phyloP scores from a whole-genome alignment of 192 early-diverging fungal species.

The Chytriomyces sp. region DNA sequence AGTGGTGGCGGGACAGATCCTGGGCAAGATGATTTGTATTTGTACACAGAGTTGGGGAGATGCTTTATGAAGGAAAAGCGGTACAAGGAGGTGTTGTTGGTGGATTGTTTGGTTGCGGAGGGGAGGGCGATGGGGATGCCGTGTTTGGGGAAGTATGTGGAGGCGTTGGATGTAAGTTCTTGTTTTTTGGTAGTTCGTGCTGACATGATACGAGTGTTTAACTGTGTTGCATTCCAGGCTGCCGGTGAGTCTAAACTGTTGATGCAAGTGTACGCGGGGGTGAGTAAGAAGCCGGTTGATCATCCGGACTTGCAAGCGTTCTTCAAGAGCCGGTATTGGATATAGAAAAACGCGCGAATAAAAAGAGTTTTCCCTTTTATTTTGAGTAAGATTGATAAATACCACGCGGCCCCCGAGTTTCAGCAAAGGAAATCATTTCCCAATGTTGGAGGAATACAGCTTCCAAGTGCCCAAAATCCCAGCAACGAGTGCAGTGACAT shows the following conservation, averaged over 20 bases:
- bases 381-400: no score
- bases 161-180: slow-evolving; percentile 43
- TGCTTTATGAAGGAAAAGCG: slow-evolving; percentile 56
- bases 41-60: slow-evolving; percentile 49
- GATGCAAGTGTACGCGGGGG: slow-evolving; percentile 56
- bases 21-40: slow-evolving; percentile 53
- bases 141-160: slow-evolving; percentile 48
- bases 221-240: no score
- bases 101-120: slow-evolving; percentile 48
- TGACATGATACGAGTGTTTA: no score
- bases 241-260: slow-evolving; percentile 49
- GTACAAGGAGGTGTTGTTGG: slow-evolving; percentile 47
- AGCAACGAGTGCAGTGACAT: slow-evolving; percentile 44
- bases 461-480: slow-evolving; percentile 60
- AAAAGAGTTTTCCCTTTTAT: not conserved
- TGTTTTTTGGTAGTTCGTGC: no score
- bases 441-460: slow-evolving; percentile 42
- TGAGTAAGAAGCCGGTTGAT: slow-evolving; percentile 48
- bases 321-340: slow-evolving; percentile 60
- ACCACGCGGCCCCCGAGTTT: no score
- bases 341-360: slow-evolving; percentile 29
- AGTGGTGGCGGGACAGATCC: not conserved
- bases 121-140: slow-evolving; percentile 48
- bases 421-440: not conserved
- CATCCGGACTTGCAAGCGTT: slow-evolving; percentile 57